Base-by-base conservation (phyloP, 225 moss, liverwort and hornwort genomes). In the Marchantia paleacea region DNA sequence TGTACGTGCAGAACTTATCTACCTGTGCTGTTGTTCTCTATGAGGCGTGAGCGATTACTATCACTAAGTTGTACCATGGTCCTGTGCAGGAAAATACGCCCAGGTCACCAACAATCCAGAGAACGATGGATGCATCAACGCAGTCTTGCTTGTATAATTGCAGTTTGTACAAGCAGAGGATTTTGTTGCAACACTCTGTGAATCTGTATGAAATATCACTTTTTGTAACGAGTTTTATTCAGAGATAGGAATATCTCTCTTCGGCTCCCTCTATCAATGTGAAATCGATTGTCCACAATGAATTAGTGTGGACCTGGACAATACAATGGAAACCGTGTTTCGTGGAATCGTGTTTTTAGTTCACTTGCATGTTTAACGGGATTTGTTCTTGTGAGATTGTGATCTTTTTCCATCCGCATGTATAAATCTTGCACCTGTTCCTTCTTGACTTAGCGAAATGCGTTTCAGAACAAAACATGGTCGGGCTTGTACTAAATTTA, bases 31-130 rank as follows among this genome's bases (percentile, higher is more conserved):
- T 39, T 39, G 39, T 39, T 39, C 39, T 39, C 39, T 2, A 5
- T 39, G 39, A 39, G 39, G 39, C 5, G 5, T 2, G 5, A 39
- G 39, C 39, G 39, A 39, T 39, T 39, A 39, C 30, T 10, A 16
- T 0, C 67, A 50, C 4, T 80, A n/a, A 26, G 48, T 52, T 28
- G 48, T 71, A 11, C 58, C 55, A 13, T 80, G 68, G 54, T 49
- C 31, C n/a, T 64, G 4, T 85, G 84, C 85, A 91, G 91, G 91
- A 24, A 97, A 97, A 78, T 97, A 94, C 77, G 97, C 97, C 8
- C 97, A 94, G 86, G 97, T 97, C 73, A 97, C 97, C 53, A 97
- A 97, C 82, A 94, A 97, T 82, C 97, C 97, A 78, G 97, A 97
- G 80, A 97, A 97, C 63, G 97, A 97, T 84, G 97, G 97, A 26